A percentile compares a stretch with the other conserved stretches of the same genome.
phyloP scores from a whole-genome alignment of 768 basidiomycete genomes.

The Tephrocybe sp. region DNA sequence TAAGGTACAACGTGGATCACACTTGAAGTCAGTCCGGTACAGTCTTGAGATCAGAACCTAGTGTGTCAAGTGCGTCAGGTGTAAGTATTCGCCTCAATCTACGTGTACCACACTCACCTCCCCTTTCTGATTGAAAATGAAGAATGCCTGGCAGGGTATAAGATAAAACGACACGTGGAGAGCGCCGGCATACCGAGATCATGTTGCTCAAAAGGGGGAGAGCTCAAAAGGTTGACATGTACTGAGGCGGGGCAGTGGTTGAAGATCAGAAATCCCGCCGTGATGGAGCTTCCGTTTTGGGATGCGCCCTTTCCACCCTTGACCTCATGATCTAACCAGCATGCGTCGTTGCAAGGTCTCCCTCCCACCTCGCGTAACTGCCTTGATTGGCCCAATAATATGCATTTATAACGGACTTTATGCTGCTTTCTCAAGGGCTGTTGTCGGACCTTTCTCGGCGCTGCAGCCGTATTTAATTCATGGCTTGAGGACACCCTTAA shows the following conservation, averaged over 20 bases:
- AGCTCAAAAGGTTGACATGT: slow-evolving; percentile 7
- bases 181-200: slow-evolving; percentile 25
- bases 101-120: slow-evolving; percentile 65
- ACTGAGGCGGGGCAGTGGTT: not conserved
- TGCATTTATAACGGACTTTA: slow-evolving; percentile 6
- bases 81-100: slow-evolving; percentile 1
- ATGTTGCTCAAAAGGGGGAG: slow-evolving; percentile 14
- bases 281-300: slow-evolving; percentile 11
- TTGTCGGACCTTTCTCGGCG: slow-evolving; percentile 9
- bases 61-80: slow-evolving; percentile 7
- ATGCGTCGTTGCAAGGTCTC: not conserved
- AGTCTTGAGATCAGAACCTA: slow-evolving; percentile 95
- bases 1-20: slow-evolving; percentile 23
- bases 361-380: not conserved
- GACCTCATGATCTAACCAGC: slow-evolving; percentile 6
- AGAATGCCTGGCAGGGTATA: slow-evolving; percentile 72
- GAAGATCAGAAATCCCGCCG: not conserved
- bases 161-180: not conserved
- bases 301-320: not conserved
- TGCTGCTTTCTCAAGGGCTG: slow-evolving; percentile 5
- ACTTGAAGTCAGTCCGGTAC: slow-evolving; percentile 98
- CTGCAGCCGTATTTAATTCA: not conserved
- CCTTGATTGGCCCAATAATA: not conserved
- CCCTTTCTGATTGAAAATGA: slow-evolving; percentile 99
- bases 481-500: not conserved